Conservation (phyloP, 176 grass and related monocot species). For the Carex cristatella region DNA sequence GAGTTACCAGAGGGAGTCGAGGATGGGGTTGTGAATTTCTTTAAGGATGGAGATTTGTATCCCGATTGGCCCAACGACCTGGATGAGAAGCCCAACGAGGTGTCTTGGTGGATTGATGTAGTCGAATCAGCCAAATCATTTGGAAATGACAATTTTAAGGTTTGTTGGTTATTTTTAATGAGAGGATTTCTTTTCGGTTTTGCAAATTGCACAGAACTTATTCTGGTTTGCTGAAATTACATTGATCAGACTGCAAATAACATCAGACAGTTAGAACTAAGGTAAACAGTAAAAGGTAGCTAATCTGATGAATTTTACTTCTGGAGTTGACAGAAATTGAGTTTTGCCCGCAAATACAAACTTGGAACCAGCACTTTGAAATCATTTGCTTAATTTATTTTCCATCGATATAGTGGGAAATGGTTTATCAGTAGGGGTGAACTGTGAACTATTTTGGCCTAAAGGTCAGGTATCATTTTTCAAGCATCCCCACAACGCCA, state of each 20-base stretch:
- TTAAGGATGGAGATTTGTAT: slow-evolving; percentile 80
- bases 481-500: not conserved
- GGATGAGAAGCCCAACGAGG: slow-evolving; percentile 65
- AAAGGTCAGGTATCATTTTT: not conserved
- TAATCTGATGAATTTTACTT: not conserved
- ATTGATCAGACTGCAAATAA: not conserved
- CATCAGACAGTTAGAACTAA: not conserved
- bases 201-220: not conserved
- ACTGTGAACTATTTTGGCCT: not conserved
- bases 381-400: not conserved
- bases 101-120: slow-evolving; percentile 83
- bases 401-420: not conserved
- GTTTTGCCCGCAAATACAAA: not conserved
- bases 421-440: not conserved
- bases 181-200: slow-evolving; percentile 13
- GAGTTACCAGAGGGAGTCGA: slow-evolving; percentile 69
- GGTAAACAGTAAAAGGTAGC: not conserved
- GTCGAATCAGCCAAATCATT: slow-evolving; percentile 74
- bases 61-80: slow-evolving; percentile 93
- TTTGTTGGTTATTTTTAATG: slow-evolving; percentile 14
- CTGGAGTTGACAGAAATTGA: not conserved
- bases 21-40: slow-evolving; percentile 73
- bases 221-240: not conserved
- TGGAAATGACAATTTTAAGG: slow-evolving; percentile 91
- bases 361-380: not conserved